A percentile compares a stretch with the other conserved stretches of the same genome.
These are phyloP conservation scores for Myxozyma kluyveri DNA, from an alignment of 805 yeast genomes.

Conservation along the genomic window DNA sequence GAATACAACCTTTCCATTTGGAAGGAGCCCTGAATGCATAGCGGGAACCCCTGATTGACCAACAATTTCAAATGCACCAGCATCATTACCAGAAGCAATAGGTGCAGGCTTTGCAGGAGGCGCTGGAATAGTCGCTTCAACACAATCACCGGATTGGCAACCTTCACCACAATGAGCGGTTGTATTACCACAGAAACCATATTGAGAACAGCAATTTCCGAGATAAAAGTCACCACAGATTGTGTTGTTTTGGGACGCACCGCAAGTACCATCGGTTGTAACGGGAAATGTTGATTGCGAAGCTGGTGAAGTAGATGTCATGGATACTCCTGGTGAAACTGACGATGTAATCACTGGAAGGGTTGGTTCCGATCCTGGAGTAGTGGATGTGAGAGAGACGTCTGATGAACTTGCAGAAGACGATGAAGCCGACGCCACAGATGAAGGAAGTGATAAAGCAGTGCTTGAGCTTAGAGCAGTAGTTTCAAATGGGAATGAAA, in stretches of 20 bases:
- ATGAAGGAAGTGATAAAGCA: neutral
- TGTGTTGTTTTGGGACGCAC: slow-evolving; percentile 11
- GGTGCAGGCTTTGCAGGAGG: slow-evolving; percentile 20
- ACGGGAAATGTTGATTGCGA: slow-evolving; percentile 14
- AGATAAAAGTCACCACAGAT: slow-evolving; percentile 24
- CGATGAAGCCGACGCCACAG: neutral
- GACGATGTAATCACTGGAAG: slow-evolving; percentile 7
- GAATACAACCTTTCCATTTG: slow-evolving; percentile 26
- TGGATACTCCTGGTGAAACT: too few relatives aligned
- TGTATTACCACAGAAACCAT: slow-evolving; percentile 27
- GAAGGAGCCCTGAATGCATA: slow-evolving; percentile 26
- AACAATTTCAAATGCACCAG: slow-evolving; percentile 22
- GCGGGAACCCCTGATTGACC: slow-evolving; percentile 27
- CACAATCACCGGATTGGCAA: slow-evolving; percentile 26
- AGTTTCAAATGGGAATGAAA: neutral
- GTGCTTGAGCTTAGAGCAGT: neutral
- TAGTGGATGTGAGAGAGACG: neutral
- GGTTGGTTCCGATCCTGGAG: slow-evolving; percentile 15
- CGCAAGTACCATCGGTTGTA: slow-evolving; percentile 29
- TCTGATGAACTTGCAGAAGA: neutral
- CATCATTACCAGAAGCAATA: slow-evolving; percentile 16
- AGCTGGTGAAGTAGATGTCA: slow-evolving; percentile 6
- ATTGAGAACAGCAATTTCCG: slow-evolving; percentile 26
- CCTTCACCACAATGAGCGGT: slow-evolving; percentile 25
- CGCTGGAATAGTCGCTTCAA: neutral